Percentiles rank a stretch among this genome's conserved stretches.
Evolutionary conservation across 2,329 filamentous ascomycete genomes (phyloP).

Genomic region (Sporothrix schenckii): DNA sequence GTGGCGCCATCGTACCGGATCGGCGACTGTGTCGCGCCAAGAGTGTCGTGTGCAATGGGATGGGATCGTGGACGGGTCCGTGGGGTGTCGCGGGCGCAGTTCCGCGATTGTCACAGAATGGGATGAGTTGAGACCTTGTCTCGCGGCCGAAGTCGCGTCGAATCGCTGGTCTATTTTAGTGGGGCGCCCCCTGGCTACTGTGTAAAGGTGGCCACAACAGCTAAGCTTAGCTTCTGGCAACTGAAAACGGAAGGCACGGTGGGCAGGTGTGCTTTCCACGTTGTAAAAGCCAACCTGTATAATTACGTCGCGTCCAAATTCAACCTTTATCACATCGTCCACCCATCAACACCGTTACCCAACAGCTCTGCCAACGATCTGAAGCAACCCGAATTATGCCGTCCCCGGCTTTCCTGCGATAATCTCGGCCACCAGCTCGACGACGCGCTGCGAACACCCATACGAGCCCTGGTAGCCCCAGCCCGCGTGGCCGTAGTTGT

Average conservation of each 20-base stretch:
- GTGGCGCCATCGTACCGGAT: background rate
- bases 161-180: slow-evolving; percentile 1
- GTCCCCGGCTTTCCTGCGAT: background rate
- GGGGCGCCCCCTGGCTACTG: slow-evolving; percentile 14
- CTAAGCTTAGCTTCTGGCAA: background rate
- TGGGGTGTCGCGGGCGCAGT: background rate
- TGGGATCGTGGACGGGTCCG: background rate
- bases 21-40: too few relatives aligned
- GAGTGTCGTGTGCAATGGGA: background rate
- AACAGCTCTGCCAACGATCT: background rate
- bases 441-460: slow-evolving; percentile 68
- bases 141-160: background rate
- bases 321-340: background rate
- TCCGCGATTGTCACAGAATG: background rate
- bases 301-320: background rate
- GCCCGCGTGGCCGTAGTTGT: slow-evolving; percentile 78
- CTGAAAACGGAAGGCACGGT: background rate
- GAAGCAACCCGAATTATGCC: background rate
- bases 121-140: background rate
- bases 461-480: slow-evolving; percentile 75
- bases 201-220: slow-evolving; percentile 4
- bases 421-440: slow-evolving; percentile 66
- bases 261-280: too few relatives aligned
- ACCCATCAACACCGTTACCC: background rate
- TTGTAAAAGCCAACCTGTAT: too few relatives aligned